Conservation (phyloP, 2,329 filamentous ascomycete genomes). For the Penicillium polonicum region DNA sequence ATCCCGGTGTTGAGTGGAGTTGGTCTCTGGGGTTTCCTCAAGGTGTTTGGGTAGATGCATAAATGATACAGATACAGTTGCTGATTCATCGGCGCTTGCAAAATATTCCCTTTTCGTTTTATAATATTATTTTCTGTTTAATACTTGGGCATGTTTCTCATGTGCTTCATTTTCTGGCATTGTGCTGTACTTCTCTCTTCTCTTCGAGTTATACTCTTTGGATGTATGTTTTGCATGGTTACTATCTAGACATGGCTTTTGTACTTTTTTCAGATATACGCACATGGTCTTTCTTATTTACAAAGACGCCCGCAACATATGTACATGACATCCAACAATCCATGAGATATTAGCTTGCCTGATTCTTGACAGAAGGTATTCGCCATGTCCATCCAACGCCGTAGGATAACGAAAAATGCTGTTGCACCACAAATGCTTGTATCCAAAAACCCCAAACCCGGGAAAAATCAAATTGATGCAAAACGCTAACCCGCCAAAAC, state of each 20-base stretch:
- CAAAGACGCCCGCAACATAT: not conserved
- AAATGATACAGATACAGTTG: not conserved
- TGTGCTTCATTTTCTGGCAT: constrained; percentile 10
- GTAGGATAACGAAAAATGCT: not conserved
- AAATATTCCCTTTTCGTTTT: not conserved
- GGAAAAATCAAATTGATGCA: not conserved
- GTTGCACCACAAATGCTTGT: not conserved
- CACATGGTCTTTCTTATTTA: not conserved
- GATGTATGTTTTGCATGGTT: not conserved
- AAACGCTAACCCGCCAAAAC: not conserved
- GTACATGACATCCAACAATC: not conserved
- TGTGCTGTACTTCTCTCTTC: constrained; percentile 10
- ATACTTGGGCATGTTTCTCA: constrained; percentile 10
- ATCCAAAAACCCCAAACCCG: not conserved
- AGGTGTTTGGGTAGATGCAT: constrained; percentile 64
- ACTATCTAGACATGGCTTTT: not conserved
- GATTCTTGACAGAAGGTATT: not conserved
- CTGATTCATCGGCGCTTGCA: constrained; percentile 4
- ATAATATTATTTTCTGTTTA: constrained; percentile 5
- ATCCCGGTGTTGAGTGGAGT: constrained; percentile 89
- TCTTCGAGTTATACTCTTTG: not conserved
- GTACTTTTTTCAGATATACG: not conserved
- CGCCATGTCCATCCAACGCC: not conserved
- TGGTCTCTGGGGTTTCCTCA: constrained; percentile 89
- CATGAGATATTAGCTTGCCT: not conserved